Conservation (phyloP, 139 green algal genomes). For the Chlorella sp. region DNA sequence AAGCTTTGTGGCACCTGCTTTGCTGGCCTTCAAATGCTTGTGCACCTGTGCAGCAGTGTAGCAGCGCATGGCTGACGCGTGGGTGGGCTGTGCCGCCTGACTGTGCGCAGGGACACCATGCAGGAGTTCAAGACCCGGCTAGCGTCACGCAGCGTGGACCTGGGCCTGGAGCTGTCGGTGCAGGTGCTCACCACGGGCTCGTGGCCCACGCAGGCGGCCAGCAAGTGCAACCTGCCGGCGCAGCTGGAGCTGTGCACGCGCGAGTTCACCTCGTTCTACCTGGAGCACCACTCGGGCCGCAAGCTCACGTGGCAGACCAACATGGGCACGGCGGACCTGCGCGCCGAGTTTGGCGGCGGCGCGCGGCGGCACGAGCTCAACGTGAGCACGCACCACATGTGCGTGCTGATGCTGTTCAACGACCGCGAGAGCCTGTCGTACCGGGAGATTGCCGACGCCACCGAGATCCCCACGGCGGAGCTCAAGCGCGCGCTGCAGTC, state of each 20-base stretch:
- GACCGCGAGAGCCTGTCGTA: conserved; percentile 47
- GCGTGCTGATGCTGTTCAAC: conserved; percentile 96
- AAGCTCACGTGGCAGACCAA: conserved; percentile 93
- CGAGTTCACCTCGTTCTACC: conserved; percentile 84
- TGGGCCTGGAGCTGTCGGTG: conserved; percentile 74
- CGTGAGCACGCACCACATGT: conserved; percentile 88
- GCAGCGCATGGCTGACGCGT: no score
- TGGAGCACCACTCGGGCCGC: conserved; percentile 59
- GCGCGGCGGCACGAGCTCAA: conserved; percentile 78
- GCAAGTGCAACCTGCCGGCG: conserved; percentile 75
- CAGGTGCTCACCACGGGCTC: conserved; percentile 94
- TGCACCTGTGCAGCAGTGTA: no score
- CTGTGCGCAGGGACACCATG: conserved; percentile 75
- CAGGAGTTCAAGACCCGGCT: conserved; percentile 63
- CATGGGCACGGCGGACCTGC: conserved; percentile 92
- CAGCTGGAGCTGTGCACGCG: conserved; percentile 64
- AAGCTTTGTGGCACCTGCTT: no score
- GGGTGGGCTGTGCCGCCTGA: no score
- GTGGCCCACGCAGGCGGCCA: conserved; percentile 68
- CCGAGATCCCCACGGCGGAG: conserved; percentile 74
- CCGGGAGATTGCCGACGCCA: conserved; percentile 42
- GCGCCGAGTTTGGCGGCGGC: conserved; percentile 54
- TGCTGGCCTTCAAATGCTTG: no score
- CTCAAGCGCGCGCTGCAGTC: conserved; percentile 85
- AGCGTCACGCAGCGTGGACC: conserved; percentile 19